Conservation (phyloP, 176 grass and related monocot species). For the Musa schizocarpa region DNA sequence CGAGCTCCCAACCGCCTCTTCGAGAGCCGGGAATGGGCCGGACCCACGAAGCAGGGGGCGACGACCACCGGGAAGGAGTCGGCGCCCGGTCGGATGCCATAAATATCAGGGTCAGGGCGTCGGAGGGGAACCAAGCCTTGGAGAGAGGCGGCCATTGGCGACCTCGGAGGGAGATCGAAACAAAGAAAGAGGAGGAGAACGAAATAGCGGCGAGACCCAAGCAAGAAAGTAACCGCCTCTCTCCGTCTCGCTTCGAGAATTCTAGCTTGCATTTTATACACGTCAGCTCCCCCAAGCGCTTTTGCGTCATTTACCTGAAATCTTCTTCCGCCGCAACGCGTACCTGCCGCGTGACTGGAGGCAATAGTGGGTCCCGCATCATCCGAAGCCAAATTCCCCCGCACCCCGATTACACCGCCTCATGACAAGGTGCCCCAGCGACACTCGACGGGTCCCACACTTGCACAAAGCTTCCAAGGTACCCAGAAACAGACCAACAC, state of each 20-base stretch:
- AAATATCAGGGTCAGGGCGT: constrained; percentile 8
- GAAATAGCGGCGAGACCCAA: not conserved
- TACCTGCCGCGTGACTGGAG: not conserved
- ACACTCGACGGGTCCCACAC: not conserved
- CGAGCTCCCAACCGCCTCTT: not conserved
- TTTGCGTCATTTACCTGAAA: too few relatives aligned
- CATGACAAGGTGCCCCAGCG: too few relatives aligned
- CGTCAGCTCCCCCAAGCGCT: not conserved
- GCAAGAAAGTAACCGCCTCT: not conserved
- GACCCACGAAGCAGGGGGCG: not conserved
- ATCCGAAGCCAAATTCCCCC: accelerated
- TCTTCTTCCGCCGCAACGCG: too few relatives aligned
- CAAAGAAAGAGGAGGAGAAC: not conserved
- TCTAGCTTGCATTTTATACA: not conserved
- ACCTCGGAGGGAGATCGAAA: not conserved
- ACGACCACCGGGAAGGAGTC: constrained; percentile 5
- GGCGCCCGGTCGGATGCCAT: not conserved
- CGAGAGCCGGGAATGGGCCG: not conserved
- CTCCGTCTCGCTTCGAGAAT: not conserved
- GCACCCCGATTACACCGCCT: too few relatives aligned
- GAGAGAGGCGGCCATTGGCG: constrained; percentile 14
- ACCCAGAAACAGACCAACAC: not conserved
- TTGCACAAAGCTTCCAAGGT: not conserved
- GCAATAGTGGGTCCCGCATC: not conserved
- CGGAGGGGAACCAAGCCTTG: not conserved